Percentiles rank a stretch among this genome's conserved stretches.
phyloP scores from a whole-genome alignment of 768 basidiomycete genomes.

The Gelatoporia subvermispora region DNA sequence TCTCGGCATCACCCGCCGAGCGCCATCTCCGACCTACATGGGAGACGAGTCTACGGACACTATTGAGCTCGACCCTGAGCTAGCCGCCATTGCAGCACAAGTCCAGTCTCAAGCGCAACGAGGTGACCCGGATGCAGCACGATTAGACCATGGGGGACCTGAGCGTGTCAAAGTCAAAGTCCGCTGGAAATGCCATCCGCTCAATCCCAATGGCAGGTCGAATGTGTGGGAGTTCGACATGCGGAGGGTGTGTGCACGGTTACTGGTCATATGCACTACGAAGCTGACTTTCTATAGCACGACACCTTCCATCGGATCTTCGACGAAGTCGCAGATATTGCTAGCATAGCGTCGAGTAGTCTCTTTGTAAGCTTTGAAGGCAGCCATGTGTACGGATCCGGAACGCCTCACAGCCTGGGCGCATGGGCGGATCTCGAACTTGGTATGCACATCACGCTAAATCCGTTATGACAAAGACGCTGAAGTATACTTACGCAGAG shows the following conservation, averaged over 20 bases:
- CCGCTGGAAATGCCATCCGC: slow-evolving; percentile 64
- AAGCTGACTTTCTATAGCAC: slow-evolving; percentile 34
- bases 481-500: too few species aligned
- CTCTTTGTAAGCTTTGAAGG: slow-evolving; percentile 59
- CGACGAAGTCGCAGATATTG: slow-evolving; percentile 61
- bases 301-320: slow-evolving; percentile 64
- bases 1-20: slow-evolving; percentile 35
- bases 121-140: slow-evolving; percentile 16
- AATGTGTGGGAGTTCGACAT: slow-evolving; percentile 50
- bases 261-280: background rate
- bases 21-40: slow-evolving; percentile 42
- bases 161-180: slow-evolving; percentile 48
- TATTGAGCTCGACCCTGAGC: slow-evolving; percentile 55
- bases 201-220: slow-evolving; percentile 34
- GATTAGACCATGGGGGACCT: slow-evolving; percentile 27
- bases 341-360: slow-evolving; percentile 41
- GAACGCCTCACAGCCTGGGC: slow-evolving; percentile 58
- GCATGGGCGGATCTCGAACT: slow-evolving; percentile 68
- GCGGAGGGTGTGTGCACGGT: slow-evolving; percentile 43
- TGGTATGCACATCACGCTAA: slow-evolving; percentile 31
- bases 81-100: slow-evolving; percentile 49
- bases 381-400: slow-evolving; percentile 63
- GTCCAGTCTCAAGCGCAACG: slow-evolving; percentile 27
- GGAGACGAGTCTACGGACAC: slow-evolving; percentile 44
- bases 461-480: background rate